phyloP scores from a whole-genome alignment of 2,329 filamentous ascomycete genomes.

The Cordyceps farinosa region DNA sequence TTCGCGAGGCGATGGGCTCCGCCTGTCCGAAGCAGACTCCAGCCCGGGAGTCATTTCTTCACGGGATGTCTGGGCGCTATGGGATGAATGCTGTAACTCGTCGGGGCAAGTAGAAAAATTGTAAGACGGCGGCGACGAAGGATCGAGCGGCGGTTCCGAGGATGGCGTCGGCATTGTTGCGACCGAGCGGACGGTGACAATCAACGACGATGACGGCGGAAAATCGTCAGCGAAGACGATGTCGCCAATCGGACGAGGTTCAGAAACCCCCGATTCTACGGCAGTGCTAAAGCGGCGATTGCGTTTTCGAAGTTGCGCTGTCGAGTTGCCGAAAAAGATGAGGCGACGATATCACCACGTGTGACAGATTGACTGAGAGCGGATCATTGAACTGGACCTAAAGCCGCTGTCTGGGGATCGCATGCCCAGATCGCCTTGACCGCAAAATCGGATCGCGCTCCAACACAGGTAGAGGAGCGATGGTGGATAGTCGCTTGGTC shows the following conservation, averaged over 20 bases:
- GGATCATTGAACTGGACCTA: neutral
- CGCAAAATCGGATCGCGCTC: neutral
- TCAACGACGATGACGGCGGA: slow-evolving; percentile 21
- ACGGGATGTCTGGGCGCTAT: slow-evolving; percentile 26
- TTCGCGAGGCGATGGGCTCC: slow-evolving; percentile 9
- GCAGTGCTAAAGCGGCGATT: neutral
- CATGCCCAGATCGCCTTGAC: slow-evolving; percentile 17
- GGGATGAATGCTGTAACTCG: slow-evolving; percentile 32
- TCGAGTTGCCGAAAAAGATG: neutral
- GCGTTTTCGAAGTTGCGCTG: neutral
- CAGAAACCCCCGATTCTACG: neutral
- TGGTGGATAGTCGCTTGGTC: neutral
- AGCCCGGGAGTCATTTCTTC: slow-evolving; percentile 22
- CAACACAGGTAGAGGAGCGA: neutral
- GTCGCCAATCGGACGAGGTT: neutral
- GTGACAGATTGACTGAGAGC: slow-evolving; percentile 9
- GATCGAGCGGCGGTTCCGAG: slow-evolving; percentile 38
- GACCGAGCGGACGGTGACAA: slow-evolving; percentile 14
- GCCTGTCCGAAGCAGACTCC: slow-evolving; percentile 16
- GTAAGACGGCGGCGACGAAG: slow-evolving; percentile 35
- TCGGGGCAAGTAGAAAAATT: slow-evolving; percentile 44
- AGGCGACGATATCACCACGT: slow-evolving; percentile 9
- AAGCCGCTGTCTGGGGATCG: slow-evolving; percentile 17
- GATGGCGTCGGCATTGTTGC: slow-evolving; percentile 45
- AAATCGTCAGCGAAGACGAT: neutral